Evolutionary conservation across 1,284 basidiomycete species (phyloP).

Genomic region (Pseudozyma tsukubaensis): DNA sequence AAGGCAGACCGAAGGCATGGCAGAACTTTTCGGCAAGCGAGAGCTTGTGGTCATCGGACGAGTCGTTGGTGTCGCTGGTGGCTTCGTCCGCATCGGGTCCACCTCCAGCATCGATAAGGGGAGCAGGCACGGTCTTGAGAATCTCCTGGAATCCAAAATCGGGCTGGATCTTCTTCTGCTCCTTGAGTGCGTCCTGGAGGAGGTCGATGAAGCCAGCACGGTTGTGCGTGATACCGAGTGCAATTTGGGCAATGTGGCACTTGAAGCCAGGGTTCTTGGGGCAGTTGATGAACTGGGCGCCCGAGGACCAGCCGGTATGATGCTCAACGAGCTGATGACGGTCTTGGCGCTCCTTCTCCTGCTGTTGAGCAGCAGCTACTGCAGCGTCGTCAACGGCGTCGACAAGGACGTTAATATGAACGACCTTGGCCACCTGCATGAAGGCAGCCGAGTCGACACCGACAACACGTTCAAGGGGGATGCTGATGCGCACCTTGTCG

Average conservation of each 20-base stretch:
- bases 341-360: constrained; percentile 13
- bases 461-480: constrained; percentile 57
- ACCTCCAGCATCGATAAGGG: constrained; percentile 38
- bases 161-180: neutral
- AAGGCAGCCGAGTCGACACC: constrained; percentile 33
- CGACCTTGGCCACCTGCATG: constrained; percentile 49
- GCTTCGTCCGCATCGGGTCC: constrained; percentile 15
- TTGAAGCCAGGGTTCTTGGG: constrained; percentile 44
- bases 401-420: constrained; percentile 38
- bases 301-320: constrained; percentile 31
- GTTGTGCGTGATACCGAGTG: constrained; percentile 32
- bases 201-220: constrained; percentile 35
- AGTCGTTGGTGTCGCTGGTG: constrained; percentile 7
- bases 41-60: constrained; percentile 12
- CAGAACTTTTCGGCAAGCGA: constrained; percentile 42
- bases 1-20: constrained; percentile 41
- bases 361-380: neutral
- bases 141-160: constrained; percentile 15
- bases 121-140: constrained; percentile 16
- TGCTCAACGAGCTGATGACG: constrained; percentile 27
- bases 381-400: constrained; percentile 25
- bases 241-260: constrained; percentile 39
- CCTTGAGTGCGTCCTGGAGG: constrained; percentile 26
- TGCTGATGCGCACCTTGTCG: constrained; percentile 53
- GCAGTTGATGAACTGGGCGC: constrained; percentile 21